phyloP scores from a whole-genome alignment of 495 filamentous ascomycete genomes.

The Penicillium robsamsonii region DNA sequence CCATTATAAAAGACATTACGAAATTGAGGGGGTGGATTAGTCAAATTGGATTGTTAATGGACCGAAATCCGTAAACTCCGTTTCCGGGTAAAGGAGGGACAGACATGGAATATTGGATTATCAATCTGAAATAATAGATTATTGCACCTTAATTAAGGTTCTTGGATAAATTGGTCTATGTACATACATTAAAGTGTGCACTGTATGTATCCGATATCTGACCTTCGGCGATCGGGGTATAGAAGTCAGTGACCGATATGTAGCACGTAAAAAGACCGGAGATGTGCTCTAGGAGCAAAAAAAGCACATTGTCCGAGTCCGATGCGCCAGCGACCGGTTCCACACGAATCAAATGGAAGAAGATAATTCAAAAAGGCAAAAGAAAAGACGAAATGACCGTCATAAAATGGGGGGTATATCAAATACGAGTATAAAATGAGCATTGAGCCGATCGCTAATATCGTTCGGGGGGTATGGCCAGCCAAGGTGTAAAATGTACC shows the following conservation, averaged over 20 bases:
- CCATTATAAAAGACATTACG: slow-evolving; percentile 22
- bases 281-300: slow-evolving; percentile 11
- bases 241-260: slow-evolving; percentile 12
- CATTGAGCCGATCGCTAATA: slow-evolving; percentile 3
- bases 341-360: slow-evolving; percentile 17
- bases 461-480: slow-evolving; percentile 17
- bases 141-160: slow-evolving; percentile 15
- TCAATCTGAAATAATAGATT: background rate
- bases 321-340: slow-evolving; percentile 29
- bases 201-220: slow-evolving; percentile 24
- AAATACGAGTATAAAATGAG: slow-evolving; percentile 28
- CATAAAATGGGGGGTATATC: slow-evolving; percentile 38
- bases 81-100: slow-evolving; percentile 16
- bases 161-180: slow-evolving; percentile 30
- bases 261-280: slow-evolving; percentile 28
- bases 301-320: slow-evolving; percentile 15
- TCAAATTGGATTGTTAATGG: slow-evolving; percentile 22
- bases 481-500: slow-evolving; percentile 20
- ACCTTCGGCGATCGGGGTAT: slow-evolving; percentile 14
- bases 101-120: background rate
- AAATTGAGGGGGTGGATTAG: slow-evolving; percentile 30
- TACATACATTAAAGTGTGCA: slow-evolving; percentile 34
- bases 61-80: slow-evolving; percentile 14
- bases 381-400: slow-evolving; percentile 26
- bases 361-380: slow-evolving; percentile 17